phyloP scores from a whole-genome alignment of 2,329 filamentous ascomycete genomes.

The Aureobasidium musti region DNA sequence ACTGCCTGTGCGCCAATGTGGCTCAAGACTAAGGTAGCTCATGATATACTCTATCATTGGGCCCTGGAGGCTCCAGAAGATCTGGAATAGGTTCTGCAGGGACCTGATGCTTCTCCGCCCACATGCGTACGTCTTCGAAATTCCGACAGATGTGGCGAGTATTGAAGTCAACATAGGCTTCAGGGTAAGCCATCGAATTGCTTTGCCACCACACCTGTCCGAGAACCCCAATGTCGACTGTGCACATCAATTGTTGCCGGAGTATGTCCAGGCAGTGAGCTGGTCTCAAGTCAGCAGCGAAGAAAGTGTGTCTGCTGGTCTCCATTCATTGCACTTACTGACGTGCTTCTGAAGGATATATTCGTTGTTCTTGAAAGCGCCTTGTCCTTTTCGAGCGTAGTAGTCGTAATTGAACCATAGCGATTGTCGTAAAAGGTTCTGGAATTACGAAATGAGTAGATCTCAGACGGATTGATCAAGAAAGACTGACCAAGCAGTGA shows the following conservation, averaged over 20 bases:
- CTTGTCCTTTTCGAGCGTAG: conserved; percentile 54
- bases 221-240: conserved; percentile 60
- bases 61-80: conserved; percentile 47
- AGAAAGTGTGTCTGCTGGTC: not conserved
- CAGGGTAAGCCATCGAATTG: conserved; percentile 40
- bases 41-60: too few relatives aligned
- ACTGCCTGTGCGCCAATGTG: too few relatives aligned
- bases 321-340: conserved; percentile 49
- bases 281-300: conserved; percentile 33
- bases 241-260: conserved; percentile 65
- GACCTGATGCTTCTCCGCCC: conserved; percentile 58
- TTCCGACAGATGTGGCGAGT: conserved; percentile 62
- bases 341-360: conserved; percentile 58
- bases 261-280: conserved; percentile 64
- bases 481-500: not conserved
- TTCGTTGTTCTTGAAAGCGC: conserved; percentile 60
- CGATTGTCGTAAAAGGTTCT: conserved; percentile 61
- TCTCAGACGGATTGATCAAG: not conserved
- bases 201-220: conserved; percentile 62
- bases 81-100: conserved; percentile 48
- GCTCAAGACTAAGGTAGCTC: too few relatives aligned
- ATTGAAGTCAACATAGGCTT: conserved; percentile 63
- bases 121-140: conserved; percentile 56
- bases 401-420: conserved; percentile 62
- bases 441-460: not conserved